Conservation (phyloP, 2,329 filamentous ascomycete species). For the Trichoderma brevicompactum region DNA sequence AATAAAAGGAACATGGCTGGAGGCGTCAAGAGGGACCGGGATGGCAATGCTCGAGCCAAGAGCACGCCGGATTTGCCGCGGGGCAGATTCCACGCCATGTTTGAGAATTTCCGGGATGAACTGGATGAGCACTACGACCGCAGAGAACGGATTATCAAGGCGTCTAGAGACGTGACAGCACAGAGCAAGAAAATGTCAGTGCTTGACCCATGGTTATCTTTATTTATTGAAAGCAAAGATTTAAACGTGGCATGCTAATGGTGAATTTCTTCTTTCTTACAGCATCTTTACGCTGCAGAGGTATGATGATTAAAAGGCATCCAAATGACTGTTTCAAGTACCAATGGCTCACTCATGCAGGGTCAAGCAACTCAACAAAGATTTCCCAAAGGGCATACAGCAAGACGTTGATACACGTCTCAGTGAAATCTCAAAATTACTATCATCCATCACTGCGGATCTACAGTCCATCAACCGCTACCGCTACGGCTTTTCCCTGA, state of each 20-base stretch:
- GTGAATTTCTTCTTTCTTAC: background rate
- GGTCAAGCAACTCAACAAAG: constrained; percentile 64
- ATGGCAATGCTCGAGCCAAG: constrained; percentile 54
- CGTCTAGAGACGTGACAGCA: constrained; percentile 88
- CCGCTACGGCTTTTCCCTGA: constrained; percentile 80
- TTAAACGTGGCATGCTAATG: background rate
- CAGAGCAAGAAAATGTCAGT: constrained; percentile 94
- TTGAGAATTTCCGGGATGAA: constrained; percentile 82
- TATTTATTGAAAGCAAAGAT: background rate
- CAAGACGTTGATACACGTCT: constrained; percentile 73
- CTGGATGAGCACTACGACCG: constrained; percentile 95
- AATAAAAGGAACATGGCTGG: constrained; percentile 39
- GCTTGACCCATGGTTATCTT: background rate
- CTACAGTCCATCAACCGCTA: constrained; percentile 78
- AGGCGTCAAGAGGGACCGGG: constrained; percentile 58
- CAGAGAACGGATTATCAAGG: constrained; percentile 86
- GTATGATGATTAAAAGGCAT: constrained; percentile 35
- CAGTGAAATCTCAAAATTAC: constrained; percentile 70
- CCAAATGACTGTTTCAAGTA: too few relatives aligned
- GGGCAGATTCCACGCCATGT: constrained; percentile 70
- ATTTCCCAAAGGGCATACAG: constrained; percentile 69
- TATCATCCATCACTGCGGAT: constrained; percentile 70
- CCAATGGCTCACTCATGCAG: constrained; percentile 45
- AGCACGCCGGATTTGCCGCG: constrained; percentile 42
- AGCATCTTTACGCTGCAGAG: constrained; percentile 49